These are phyloP conservation scores for Ormosia semicastrata DNA, from an alignment of 306 rosid species.

Conservation along the genomic window DNA sequence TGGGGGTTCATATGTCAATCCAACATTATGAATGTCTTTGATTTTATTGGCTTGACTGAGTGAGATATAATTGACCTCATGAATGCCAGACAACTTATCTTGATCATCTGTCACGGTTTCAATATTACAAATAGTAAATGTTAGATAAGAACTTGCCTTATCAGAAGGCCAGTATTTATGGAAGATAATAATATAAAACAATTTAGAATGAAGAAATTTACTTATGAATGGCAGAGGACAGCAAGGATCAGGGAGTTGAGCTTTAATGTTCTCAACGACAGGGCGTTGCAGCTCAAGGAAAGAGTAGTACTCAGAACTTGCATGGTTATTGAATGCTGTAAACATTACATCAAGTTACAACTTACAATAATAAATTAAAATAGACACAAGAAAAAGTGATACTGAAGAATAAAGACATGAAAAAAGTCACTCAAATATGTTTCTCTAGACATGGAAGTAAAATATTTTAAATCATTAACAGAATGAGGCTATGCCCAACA, in stretches of 20 bases:
- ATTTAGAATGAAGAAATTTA: conserved; percentile 30
- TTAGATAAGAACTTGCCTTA: conserved; percentile 12
- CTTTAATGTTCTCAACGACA: conserved; percentile 37
- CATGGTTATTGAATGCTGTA: conserved; percentile 57
- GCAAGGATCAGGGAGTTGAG: conserved; percentile 40
- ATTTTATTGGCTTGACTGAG: conserved; percentile 41
- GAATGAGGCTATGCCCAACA: conserved; percentile 19
- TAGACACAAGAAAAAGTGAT: not conserved
- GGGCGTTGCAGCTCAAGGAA: conserved; percentile 48
- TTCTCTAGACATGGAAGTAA: not conserved
- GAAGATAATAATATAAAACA: not conserved
- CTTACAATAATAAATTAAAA: not conserved
- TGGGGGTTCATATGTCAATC: conserved; percentile 35
- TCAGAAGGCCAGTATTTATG: not conserved
- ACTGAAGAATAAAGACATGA: not conserved
- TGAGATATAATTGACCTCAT: conserved; percentile 42
- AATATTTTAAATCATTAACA: not conserved
- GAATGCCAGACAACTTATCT: conserved; percentile 42
- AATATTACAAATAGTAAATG: conserved; percentile 16
- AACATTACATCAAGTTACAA: conserved; percentile 27
- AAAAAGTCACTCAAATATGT: conserved; percentile 5
- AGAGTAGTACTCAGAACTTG: conserved; percentile 48
- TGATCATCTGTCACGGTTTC: conserved; percentile 51
- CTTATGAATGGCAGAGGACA: conserved; percentile 43
- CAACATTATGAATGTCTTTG: conserved; percentile 37